Evolutionary conservation across 768 basidiomycete genomes (phyloP), one percentile per base, ranked within the genome.

Genomic region (Lanmaoa rubissima): DNA sequence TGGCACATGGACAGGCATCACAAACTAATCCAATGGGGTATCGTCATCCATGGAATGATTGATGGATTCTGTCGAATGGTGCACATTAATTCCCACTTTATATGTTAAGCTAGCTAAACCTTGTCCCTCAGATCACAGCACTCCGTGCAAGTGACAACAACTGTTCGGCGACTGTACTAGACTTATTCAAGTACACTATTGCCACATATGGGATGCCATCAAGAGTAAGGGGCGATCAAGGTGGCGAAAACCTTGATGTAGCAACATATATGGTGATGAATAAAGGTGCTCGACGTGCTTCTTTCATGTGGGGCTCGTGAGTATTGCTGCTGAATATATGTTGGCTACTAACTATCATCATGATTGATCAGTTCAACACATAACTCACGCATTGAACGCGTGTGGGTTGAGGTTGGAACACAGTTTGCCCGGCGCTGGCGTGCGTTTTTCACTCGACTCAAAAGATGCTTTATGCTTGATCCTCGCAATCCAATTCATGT

Each of bases 1-100:
- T 70, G 66, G 69, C 69, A 70, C 39, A n/a, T 64, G 1, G 65
- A 70, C 43, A 63, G 69, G 0, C 66, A 72, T 54, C 68, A 72
- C 50, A 72, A 72, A 19, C 50, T 72, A 0, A 72, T 72, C 21
- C 14, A 28, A 0, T 71, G 63, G 68, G 65, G 65, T 1, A 55
- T 69, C 44, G 65, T 70, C 0, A 69, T 70, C 14, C 69, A 70
- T 48, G 66, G 61, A 0, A 34, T 70, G 11, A 58, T 71, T 26
- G 66, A 74, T 52, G 70, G 72, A 1, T 71, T 58, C 34, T 64
- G 61, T 54, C 9, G 64, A 13, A 72, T 51, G 8, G 68, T 71
- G 58, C 53, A 6, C 6, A 51, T 52, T 9, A 75, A 34, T 34
- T 34, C 32, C 11, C 1, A 34, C 32, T 9, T 34, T 34, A 34